phyloP scores from a whole-genome alignment of 768 basidiomycete genomes.

The Dioszegia crocea region DNA sequence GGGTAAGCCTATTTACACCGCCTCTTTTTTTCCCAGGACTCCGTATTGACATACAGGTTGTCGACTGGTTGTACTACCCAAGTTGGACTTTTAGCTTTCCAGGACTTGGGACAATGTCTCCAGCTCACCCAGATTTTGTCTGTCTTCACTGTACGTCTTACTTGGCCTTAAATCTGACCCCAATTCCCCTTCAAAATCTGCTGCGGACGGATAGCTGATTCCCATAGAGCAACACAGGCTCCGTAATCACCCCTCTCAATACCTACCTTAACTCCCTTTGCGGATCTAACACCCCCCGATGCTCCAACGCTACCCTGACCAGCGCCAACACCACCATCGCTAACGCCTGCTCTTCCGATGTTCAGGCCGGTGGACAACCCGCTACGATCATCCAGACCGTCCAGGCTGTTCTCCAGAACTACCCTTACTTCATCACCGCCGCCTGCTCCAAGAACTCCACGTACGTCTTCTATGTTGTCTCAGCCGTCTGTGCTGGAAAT shows the following conservation, averaged over 20 bases:
- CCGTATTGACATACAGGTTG: not conserved
- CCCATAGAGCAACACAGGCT: conserved; percentile 16
- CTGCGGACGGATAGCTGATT: too few species aligned
- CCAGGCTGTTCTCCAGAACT: conserved; percentile 26
- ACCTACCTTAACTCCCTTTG: conserved; percentile 42
- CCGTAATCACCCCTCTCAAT: conserved; percentile 39
- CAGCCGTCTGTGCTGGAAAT: too few species aligned
- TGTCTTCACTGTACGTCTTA: conserved; percentile 22
- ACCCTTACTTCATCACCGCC: conserved; percentile 38
- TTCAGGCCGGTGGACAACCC: conserved; percentile 27
- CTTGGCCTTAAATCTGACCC: not conserved
- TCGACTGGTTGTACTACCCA: conserved; percentile 25
- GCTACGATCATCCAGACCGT: conserved; percentile 31
- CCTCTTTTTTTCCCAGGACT: not conserved
- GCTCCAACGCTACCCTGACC: conserved; percentile 34
- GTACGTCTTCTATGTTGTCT: too few species aligned
- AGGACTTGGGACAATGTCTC: conserved; percentile 39
- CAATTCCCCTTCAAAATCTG: too few species aligned
- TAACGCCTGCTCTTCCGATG: conserved; percentile 36
- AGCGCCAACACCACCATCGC: conserved; percentile 26
- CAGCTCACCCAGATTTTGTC: conserved; percentile 29
- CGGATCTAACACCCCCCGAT: conserved; percentile 29
- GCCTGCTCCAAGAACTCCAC: conserved; percentile 44
- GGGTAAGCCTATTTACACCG: not conserved
- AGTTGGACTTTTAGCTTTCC: conserved; percentile 28